A percentile compares a stretch with the other conserved stretches of the same genome.
Conservation (phyloP, 2,329 filamentous ascomycete genomes). For the Clonostachys sp. region DNA sequence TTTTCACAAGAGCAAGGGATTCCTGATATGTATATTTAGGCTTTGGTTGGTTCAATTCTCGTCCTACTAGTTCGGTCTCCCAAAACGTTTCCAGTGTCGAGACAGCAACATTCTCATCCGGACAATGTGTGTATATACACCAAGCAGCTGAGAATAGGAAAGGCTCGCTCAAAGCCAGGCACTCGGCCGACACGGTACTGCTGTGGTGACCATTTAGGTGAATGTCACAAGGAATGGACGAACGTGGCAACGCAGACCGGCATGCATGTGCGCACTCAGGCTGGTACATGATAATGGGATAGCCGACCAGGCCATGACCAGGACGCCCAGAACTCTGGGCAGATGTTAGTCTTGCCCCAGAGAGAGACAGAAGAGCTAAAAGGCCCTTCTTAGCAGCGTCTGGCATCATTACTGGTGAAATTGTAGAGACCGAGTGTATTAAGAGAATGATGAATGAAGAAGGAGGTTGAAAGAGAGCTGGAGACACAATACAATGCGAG, state of each 20-base stretch:
- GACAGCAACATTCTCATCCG: not conserved
- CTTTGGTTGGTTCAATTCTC: constrained; percentile 4
- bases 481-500: no score
- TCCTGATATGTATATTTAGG: constrained; percentile 7
- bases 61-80: constrained; percentile 7
- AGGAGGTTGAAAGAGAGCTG: no score
- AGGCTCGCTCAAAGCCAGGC: constrained; percentile 8
- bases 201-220: constrained; percentile 2
- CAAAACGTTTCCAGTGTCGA: constrained; percentile 11
- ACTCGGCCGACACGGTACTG: constrained; percentile 4
- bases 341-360: not conserved
- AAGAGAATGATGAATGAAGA: no score
- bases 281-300: constrained; percentile 52
- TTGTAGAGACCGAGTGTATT: no score
- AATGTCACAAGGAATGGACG: constrained; percentile 4
- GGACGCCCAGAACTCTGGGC: not conserved
- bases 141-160: constrained; percentile 12
- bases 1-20: constrained; percentile 1
- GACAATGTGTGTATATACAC: constrained; percentile 10
- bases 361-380: no score
- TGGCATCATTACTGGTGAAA: no score
- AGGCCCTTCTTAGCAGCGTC: no score
- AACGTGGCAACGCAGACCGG: constrained; percentile 28
- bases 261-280: constrained; percentile 58
- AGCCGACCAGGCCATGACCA: constrained; percentile 13